phyloP scores from a whole-genome alignment of 345 rosid genomes.

The Eucalyptus guilfoylei region DNA sequence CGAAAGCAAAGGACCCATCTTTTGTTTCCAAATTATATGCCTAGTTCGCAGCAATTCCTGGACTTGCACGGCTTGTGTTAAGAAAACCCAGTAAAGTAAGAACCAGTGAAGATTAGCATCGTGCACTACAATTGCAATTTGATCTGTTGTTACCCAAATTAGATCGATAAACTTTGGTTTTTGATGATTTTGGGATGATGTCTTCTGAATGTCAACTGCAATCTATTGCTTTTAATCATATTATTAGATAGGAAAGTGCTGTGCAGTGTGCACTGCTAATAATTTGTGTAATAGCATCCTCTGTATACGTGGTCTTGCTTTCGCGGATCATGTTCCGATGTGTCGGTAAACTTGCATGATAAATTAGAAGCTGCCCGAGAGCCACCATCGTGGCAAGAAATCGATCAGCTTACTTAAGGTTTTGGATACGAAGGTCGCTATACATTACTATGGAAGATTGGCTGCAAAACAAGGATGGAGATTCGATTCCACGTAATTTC shows the following conservation, averaged over 20 bases:
- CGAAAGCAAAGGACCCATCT: background rate
- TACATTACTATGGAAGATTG: slow-evolving; percentile 76
- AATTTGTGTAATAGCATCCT: background rate
- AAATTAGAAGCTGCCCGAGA: background rate
- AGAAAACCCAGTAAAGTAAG: background rate
- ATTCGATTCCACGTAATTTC: slow-evolving; percentile 53
- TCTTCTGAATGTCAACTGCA: background rate
- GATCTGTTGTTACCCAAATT: background rate
- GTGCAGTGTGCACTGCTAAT: background rate
- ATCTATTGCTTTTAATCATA: background rate
- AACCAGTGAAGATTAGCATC: background rate
- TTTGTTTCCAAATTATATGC: background rate
- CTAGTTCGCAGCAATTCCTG: background rate
- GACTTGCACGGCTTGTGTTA: background rate
- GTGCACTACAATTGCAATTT: background rate
- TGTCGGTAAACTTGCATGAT: background rate
- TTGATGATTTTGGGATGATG: background rate
- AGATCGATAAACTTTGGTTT: background rate
- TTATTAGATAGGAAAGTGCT: background rate
- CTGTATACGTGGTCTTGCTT: background rate
- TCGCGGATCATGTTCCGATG: background rate
- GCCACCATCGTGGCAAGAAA: background rate
- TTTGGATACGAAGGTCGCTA: slow-evolving; percentile 31
- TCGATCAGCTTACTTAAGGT: background rate
- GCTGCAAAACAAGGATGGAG: slow-evolving; percentile 91